Base-by-base conservation (phyloP, 2,329 filamentous ascomycete genomes). In the Colletotrichum falcatum region DNA sequence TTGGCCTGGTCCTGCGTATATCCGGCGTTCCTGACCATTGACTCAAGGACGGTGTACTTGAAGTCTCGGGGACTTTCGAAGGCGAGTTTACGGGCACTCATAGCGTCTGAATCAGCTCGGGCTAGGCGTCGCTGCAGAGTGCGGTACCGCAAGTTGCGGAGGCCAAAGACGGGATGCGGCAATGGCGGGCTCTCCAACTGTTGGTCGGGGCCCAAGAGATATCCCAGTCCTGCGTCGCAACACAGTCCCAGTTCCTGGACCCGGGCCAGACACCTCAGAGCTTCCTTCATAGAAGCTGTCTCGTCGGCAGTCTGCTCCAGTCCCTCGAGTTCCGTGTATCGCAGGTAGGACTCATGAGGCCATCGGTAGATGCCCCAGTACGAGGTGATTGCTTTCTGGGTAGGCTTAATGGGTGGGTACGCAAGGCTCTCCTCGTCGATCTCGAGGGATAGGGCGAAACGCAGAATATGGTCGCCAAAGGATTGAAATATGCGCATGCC, bases 391-490 rank as follows among this genome's bases (percentile, higher is more conserved):
- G 83, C 82, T 72, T 89, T 83, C 42, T 89, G 87, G 8, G 84
- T 80, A 6, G 82, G 81, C 74, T 92, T 91, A n/a, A 83, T 74
- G 1, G 87, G 88, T 9, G 90, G 88, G 30, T 82, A 79, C 16
- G 81, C 79, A 14, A 87, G 76, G 18, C 79, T 81, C 48, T 79
- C 78, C 75, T 91, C 88, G 65, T 88, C 86, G n/a, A 92, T 84
- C 75, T 93, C 91, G 71, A 93, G 89, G 30, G 89, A 89, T 76
- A 94, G 87, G 6, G 89, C 91, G 75, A 91, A 92, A 63, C 85
- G 86, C 35, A 82, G 81, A 66, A 93, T 91, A 65, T 89, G 85
- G 37, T 81, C 80, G 14, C 88, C 89, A 77, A 91, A 90, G 20
- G 85, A 84, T 73, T 88, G 79, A 74, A 91, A 91, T 39, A 91